A percentile compares a stretch with the other conserved stretches of the same genome.
These are phyloP conservation scores for Ganoderma sinense DNA, from an alignment of 1,284 basidiomycete species.

Conservation along the genomic window DNA sequence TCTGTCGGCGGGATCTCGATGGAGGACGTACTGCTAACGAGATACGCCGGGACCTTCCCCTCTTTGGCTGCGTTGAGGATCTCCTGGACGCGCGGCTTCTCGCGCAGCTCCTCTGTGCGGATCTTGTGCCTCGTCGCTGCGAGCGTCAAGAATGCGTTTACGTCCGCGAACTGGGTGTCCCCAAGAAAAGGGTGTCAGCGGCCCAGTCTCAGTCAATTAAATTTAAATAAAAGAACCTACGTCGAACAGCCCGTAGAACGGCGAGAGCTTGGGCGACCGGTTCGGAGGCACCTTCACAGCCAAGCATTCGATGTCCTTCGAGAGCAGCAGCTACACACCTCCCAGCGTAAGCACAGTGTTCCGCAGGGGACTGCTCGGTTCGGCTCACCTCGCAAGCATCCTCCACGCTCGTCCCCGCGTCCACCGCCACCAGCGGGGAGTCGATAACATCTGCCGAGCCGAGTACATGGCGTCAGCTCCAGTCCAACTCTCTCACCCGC, in stretches of 20 bases:
- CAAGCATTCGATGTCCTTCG: constrained; percentile 67
- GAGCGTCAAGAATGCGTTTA: constrained; percentile 82
- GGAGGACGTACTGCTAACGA: constrained; percentile 73
- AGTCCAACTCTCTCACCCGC: background rate
- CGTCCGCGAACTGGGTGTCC: constrained; percentile 72
- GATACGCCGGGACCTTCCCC: constrained; percentile 72
- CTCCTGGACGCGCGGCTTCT: constrained; percentile 64
- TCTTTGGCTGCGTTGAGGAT: constrained; percentile 77
- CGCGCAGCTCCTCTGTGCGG: constrained; percentile 61
- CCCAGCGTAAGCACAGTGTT: background rate
- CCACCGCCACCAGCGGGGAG: constrained; percentile 65
- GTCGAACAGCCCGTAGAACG: constrained; percentile 75
- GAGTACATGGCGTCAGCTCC: background rate
- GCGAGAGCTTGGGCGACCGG: constrained; percentile 37
- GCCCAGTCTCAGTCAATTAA: too few relatives aligned
- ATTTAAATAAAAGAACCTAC: constrained; percentile 52
- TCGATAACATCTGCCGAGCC: constrained; percentile 67
- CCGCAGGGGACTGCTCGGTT: background rate
- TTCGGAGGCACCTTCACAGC: constrained; percentile 57
- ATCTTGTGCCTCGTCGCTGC: constrained; percentile 79
- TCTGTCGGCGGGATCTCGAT: too few relatives aligned
- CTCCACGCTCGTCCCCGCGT: constrained; percentile 74
- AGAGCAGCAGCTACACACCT: constrained; percentile 60
- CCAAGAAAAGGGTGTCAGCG: background rate
- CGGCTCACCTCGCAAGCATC: constrained; percentile 78